Base-by-base conservation (phyloP, 139 green algal genomes). In the Tetratostichococcus sp. region DNA sequence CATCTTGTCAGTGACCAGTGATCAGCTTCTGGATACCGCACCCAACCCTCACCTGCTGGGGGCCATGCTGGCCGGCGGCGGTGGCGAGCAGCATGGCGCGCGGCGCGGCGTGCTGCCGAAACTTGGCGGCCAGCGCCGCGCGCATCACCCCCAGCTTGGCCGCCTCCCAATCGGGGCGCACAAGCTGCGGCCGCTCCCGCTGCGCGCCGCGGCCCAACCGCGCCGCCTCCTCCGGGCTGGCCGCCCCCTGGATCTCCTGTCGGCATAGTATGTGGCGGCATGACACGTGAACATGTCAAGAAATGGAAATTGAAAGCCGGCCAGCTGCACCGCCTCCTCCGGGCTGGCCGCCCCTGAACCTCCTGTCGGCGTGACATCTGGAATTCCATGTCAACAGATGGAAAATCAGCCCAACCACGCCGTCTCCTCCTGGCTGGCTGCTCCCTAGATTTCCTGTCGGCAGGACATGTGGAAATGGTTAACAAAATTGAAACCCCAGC, bases 401-500 rank as follows among this genome's bases (percentile, higher is more conserved):
- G n/a, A n/a, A n/a, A n/a, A n/a, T 4, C 95, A 81, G 1, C 94
- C 93, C 19, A 96, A 83, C 26, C 82, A 58, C 0, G 94, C 94
- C 1, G 96, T 96, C 75, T 97, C 93, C 86, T 99, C 96, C 0
- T 96, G 92, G 78, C n/a, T n/a, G n/a, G n/a, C n/a, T n/a, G n/a
- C n/a, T n/a, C n/a, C n/a, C n/a, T n/a, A n/a, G n/a, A n/a, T n/a
- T n/a, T n/a, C n/a, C n/a, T n/a, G n/a, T 50, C 14, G 39, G 39
- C 14, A 50, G 39, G 39, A 14, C 39, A 50, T 50, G 39, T 50
- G 14, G 14, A n/a, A n/a, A n/a, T n/a, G n/a, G n/a, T n/a, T n/a
- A n/a, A n/a, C n/a, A n/a, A n/a, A n/a, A n/a, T n/a, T n/a, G n/a
- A n/a, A n/a, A n/a, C n/a, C n/a, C n/a, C n/a, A n/a, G n/a, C n/a